Evolutionary conservation across 352 stramenopile species (phyloP).

Genomic region (Phytopythium helicoides): DNA sequence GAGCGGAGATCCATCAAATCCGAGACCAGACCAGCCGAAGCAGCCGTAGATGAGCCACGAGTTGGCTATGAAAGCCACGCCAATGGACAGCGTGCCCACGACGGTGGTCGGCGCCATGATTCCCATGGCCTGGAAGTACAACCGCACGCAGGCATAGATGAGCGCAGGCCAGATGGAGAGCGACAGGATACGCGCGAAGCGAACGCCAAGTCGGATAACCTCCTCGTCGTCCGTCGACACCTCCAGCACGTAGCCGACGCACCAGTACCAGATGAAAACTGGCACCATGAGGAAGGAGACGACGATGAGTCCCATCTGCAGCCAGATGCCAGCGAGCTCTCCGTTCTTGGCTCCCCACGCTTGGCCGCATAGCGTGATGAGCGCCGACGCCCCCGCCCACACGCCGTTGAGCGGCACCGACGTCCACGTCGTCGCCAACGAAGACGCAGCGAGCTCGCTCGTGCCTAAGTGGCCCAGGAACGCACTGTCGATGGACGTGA

Average conservation of each 20-base stretch:
- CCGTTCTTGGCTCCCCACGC: conserved; percentile 62
- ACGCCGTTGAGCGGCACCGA: conserved; percentile 58
- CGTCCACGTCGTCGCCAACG: conserved; percentile 68
- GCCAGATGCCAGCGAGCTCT: conserved; percentile 55
- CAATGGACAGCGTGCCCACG: conserved; percentile 45
- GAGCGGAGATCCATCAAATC: conserved; percentile 57
- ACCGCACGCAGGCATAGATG: conserved; percentile 48
- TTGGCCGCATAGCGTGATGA: conserved; percentile 75
- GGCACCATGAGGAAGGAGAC: conserved; percentile 24
- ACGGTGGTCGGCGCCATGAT: conserved; percentile 54
- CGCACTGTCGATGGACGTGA: conserved; percentile 73
- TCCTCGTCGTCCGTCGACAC: conserved; percentile 38
- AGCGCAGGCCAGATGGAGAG: conserved; percentile 53
- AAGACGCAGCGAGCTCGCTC: conserved; percentile 62
- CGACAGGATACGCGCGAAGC: conserved; percentile 55
- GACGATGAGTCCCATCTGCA: conserved; percentile 62
- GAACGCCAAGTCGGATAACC: conserved; percentile 41
- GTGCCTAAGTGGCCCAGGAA: conserved; percentile 74
- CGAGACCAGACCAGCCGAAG: conserved; percentile 44
- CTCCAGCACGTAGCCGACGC: conserved; percentile 33
- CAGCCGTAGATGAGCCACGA: conserved; percentile 37
- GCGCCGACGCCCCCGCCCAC: conserved; percentile 61
- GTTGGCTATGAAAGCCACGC: conserved; percentile 38
- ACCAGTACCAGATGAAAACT: conserved; percentile 43
- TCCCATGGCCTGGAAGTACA: conserved; percentile 71